These are phyloP conservation scores for Scutellaria galericulata DNA, from an alignment of 257 asterid genomes.

Conservation along the genomic window DNA sequence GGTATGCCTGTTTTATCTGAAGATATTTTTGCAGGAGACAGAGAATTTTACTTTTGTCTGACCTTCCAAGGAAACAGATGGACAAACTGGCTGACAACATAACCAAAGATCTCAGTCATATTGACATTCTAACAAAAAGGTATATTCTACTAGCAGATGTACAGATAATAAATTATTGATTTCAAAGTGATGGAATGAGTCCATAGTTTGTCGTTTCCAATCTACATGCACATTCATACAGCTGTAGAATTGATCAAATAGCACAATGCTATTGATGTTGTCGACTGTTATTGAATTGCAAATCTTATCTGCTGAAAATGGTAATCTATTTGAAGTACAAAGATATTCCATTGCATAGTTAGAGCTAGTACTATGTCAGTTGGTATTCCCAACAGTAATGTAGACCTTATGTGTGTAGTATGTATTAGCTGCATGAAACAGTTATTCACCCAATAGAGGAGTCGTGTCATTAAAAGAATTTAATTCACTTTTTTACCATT, in stretches of 20 bases:
- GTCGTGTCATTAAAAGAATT: too few species aligned
- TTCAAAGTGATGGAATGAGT: conserved; percentile 1
- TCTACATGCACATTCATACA: conserved; percentile 9
- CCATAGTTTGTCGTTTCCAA: not conserved
- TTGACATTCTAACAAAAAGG: conserved; percentile 93
- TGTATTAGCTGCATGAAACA: not conserved
- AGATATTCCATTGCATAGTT: not conserved
- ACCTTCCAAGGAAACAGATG: conserved; percentile 96
- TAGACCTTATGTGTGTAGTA: too few species aligned
- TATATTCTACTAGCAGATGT: conserved; percentile 32
- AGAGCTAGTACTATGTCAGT: not conserved
- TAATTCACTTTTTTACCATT: too few species aligned
- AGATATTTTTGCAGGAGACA: conserved; percentile 70
- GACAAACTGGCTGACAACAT: conserved; percentile 80
- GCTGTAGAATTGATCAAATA: not conserved
- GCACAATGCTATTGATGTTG: not conserved
- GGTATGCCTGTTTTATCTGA: conserved; percentile 33
- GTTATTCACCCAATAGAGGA: too few species aligned
- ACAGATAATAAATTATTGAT: not conserved
- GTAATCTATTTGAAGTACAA: conserved; percentile 4
- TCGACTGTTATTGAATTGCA: not conserved
- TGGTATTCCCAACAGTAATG: not conserved
- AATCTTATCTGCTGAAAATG: conserved; percentile 3
- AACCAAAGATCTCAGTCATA: conserved; percentile 87
- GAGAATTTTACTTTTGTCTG: conserved; percentile 88